Evolutionary conservation across 2,329 filamentous ascomycete genomes (phyloP).

Genomic region (Claviceps pazoutovae): DNA sequence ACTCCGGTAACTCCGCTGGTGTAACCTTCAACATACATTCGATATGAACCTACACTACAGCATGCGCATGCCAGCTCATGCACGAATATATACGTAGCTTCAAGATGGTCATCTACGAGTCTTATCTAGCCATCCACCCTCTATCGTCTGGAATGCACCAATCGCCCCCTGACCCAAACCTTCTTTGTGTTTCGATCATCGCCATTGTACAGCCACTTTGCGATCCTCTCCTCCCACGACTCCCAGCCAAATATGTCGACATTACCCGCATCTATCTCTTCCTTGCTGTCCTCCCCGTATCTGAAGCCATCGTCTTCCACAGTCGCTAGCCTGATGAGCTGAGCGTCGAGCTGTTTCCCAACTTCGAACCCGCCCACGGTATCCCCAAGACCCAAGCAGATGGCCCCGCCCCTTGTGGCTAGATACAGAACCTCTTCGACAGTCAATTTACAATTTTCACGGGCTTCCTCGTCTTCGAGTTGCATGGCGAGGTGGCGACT

Average conservation of each 20-base stretch:
- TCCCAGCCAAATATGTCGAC: slow-evolving; percentile 91
- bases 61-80: too few species aligned
- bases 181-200: slow-evolving; percentile 80
- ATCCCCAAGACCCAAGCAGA: slow-evolving; percentile 59
- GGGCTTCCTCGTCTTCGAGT: slow-evolving; percentile 17
- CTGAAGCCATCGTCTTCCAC: slow-evolving; percentile 25
- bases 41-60: too few species aligned
- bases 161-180: slow-evolving; percentile 77
- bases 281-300: slow-evolving; percentile 11
- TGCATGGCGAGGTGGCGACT: slow-evolving; percentile 56
- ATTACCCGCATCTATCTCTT: slow-evolving; percentile 34
- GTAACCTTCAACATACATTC: too few species aligned
- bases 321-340: slow-evolving; percentile 54
- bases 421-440: slow-evolving; percentile 79
- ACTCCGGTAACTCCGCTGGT: too few species aligned
- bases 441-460: slow-evolving; percentile 50
- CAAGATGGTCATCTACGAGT: background rate
- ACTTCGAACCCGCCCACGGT: slow-evolving; percentile 69
- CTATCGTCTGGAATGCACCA: slow-evolving; percentile 51
- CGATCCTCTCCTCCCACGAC: slow-evolving; percentile 69
- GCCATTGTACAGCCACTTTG: slow-evolving; percentile 90
- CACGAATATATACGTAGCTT: too few species aligned
- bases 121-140: too few species aligned
- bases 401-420: slow-evolving; percentile 75
- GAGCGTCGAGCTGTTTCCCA: slow-evolving; percentile 84